Evolutionary conservation across 306 rosid genomes (phyloP), one percentile per base, ranked within the genome.

Genomic region (Potentilla sterilis): DNA sequence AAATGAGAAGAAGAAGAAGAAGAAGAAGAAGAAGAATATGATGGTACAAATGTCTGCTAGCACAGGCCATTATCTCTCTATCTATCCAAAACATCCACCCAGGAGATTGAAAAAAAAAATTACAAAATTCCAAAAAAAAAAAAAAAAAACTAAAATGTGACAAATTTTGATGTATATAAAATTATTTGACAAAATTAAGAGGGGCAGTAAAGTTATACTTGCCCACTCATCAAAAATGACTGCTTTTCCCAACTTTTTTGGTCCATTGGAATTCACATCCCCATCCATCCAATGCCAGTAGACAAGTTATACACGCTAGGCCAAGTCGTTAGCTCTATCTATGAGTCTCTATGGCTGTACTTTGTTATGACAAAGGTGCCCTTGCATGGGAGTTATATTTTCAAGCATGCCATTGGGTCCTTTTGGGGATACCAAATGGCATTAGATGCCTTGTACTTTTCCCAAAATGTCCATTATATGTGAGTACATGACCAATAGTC

Each of bases 281-380:
- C 87, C 75, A 80, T 89, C 90, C 82, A 55, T 78, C 88, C 88
- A 75, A 54, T 54, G 61, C 32, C 76, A 82, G 80, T 71, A 58
- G 85, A 81, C 97, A 91, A 90, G 74, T 87, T 85, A 85, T 49
- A 86, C 96, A 92, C 97, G 95, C 93, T 70, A 94, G 51, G 34
- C 70, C 32, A 18, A 80, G 79, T 84, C 89, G 84, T 86, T 83
- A 89, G 73, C 82, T 80, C 40, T 37, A 37, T 37, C 84, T 83
- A 52, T 84, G 84, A 46, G 78, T 47, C 76, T 75, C 75, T 79
- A 72, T 69, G 67, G 76, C 89, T 88, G 83, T 86, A 84, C 10
- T 77, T 81, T 41, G 2, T 16, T 22, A 64, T 48, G 77, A 41
- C 89, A 78, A 46, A 85, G 86, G 77, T 88, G 13, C 82, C 98